Conservation (phyloP, 2,329 filamentous ascomycete genomes). For the Aspergillus japonicus region DNA sequence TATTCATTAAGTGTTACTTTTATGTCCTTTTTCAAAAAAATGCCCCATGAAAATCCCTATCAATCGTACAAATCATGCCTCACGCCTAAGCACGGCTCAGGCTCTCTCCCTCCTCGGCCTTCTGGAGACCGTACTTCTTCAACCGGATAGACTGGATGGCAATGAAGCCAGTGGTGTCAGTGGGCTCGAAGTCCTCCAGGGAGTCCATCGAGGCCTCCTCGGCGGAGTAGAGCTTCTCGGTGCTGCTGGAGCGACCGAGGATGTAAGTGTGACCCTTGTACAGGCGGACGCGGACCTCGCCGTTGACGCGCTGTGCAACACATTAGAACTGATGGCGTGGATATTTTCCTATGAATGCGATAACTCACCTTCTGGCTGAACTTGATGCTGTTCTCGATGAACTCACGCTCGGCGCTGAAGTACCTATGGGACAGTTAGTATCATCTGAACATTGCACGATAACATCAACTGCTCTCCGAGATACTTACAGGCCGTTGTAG, state of each 20-base stretch:
- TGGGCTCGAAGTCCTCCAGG: constrained; percentile 65
- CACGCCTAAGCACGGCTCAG: constrained; percentile 15
- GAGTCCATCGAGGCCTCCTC: constrained; percentile 69
- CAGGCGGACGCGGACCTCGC: constrained; percentile 59
- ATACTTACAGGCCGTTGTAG: constrained; percentile 57
- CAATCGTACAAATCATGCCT: neutral
- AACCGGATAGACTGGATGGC: constrained; percentile 39
- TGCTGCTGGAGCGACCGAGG: constrained; percentile 57
- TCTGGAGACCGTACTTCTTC: constrained; percentile 45
- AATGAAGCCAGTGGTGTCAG: constrained; percentile 65
- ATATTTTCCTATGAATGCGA: no score
- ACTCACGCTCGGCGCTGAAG: constrained; percentile 71
- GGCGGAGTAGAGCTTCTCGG: constrained; percentile 68
- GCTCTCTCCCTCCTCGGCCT: constrained; percentile 18
- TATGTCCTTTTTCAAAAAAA: neutral
- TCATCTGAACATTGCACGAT: neutral
- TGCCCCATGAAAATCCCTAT: neutral
- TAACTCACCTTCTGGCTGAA: constrained; percentile 53
- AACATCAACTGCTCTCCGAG: neutral
- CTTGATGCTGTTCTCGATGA: constrained; percentile 64
- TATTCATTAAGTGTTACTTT: neutral
- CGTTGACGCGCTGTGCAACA: constrained; percentile 52
- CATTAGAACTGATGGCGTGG: constrained; percentile 7
- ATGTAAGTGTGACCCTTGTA: constrained; percentile 65
- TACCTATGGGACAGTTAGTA: constrained; percentile 37